Evolutionary conservation across 768 basidiomycete genomes (phyloP).

Genomic region (Hygrophorus pudorinus): DNA sequence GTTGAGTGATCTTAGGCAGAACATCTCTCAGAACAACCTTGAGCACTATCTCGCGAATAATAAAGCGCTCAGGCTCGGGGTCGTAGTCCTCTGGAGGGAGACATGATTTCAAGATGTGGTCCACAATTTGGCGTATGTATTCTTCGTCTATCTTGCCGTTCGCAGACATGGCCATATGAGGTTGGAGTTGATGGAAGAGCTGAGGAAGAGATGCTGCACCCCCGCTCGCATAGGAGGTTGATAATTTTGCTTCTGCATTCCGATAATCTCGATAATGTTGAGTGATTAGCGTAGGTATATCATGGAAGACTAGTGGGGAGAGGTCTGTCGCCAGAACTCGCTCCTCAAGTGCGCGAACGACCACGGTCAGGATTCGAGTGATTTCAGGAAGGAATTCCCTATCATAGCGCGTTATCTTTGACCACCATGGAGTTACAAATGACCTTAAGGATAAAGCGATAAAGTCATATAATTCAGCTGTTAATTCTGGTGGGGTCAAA

Average conservation of each 20-base stretch:
- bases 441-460: slow-evolving; percentile 73
- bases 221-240: slow-evolving; percentile 62
- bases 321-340: slow-evolving; percentile 49
- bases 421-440: slow-evolving; percentile 80
- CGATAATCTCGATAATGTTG: slow-evolving; percentile 79
- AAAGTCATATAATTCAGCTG: slow-evolving; percentile 66
- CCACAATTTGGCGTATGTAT: slow-evolving; percentile 73
- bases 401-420: slow-evolving; percentile 74
- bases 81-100: slow-evolving; percentile 74
- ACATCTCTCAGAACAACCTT: slow-evolving; percentile 64
- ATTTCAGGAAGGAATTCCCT: slow-evolving; percentile 73
- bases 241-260: slow-evolving; percentile 48
- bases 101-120: slow-evolving; percentile 62
- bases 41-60: slow-evolving; percentile 77
- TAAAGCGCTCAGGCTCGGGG: slow-evolving; percentile 69
- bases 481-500: slow-evolving; percentile 41
- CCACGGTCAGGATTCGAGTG: slow-evolving; percentile 42
- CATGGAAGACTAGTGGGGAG: slow-evolving; percentile 46
- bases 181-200: slow-evolving; percentile 75
- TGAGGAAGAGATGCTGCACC: slow-evolving; percentile 51
- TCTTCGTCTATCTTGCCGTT: slow-evolving; percentile 62
- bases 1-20: slow-evolving; percentile 64
- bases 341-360: slow-evolving; percentile 51
- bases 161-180: slow-evolving; percentile 68
- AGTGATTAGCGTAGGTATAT: slow-evolving; percentile 54